Evolutionary conservation across 2,329 filamentous ascomycete species (phyloP).

Genomic region (Diatrype stigma): DNA sequence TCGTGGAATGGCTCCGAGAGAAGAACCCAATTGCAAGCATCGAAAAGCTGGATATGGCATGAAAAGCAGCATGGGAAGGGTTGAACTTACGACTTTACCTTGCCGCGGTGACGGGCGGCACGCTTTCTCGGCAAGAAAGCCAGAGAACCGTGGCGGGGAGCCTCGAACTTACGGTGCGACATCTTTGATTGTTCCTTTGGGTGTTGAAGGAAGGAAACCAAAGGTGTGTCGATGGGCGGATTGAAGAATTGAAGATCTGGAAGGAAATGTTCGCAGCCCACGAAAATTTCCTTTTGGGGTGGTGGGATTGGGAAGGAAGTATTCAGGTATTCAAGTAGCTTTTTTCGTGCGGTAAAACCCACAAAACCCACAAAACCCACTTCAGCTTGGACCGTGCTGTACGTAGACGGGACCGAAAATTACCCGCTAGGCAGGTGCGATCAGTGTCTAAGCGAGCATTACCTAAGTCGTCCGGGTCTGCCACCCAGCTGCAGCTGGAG

Average conservation of each 20-base stretch:
- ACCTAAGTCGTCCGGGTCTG: no score
- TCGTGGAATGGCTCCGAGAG: slow-evolving; percentile 13
- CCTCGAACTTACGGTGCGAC: slow-evolving; percentile 64
- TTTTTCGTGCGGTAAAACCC: neutral
- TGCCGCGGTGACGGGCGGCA: slow-evolving; percentile 88
- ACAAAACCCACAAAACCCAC: no score
- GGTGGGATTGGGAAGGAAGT: neutral
- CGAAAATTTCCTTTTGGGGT: slow-evolving; percentile 22
- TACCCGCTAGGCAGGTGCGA: neutral
- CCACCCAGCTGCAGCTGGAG: neutral
- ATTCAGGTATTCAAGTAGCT: no score
- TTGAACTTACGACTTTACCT: slow-evolving; percentile 88
- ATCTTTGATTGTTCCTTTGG: slow-evolving; percentile 32
- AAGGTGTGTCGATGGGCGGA: slow-evolving; percentile 24
- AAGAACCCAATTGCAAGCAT: slow-evolving; percentile 15
- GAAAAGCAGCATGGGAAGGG: neutral
- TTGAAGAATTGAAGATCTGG: slow-evolving; percentile 17
- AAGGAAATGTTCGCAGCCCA: slow-evolving; percentile 15
- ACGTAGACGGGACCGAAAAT: neutral
- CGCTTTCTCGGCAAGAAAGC: slow-evolving; percentile 88
- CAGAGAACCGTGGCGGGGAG: slow-evolving; percentile 92
- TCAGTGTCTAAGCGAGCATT: neutral
- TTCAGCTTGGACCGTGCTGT: neutral
- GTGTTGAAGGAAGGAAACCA: slow-evolving; percentile 30
- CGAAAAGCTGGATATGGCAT: no score